phyloP scores from a whole-genome alignment of 768 basidiomycete genomes.

The Nevesoporus exiguus region DNA sequence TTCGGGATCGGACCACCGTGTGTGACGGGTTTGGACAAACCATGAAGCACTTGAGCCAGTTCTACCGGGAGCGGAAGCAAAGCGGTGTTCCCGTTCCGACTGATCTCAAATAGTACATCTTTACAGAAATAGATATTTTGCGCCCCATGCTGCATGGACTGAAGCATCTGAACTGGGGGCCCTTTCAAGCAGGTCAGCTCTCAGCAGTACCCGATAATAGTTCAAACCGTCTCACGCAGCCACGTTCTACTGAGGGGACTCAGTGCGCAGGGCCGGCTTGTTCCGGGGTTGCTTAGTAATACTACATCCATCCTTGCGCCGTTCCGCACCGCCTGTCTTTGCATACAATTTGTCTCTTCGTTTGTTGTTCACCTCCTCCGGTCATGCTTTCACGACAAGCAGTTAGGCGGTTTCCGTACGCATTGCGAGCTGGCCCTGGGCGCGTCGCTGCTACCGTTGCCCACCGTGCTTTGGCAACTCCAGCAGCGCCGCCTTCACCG shows the following conservation, averaged over 20 bases:
- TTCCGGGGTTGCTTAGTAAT: not conserved
- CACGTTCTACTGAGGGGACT: no score
- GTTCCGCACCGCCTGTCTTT: no score
- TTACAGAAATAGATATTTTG: no score
- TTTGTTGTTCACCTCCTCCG: not conserved
- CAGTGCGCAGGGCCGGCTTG: not conserved
- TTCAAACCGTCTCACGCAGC: no score
- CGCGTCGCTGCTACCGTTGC: constrained; percentile 16
- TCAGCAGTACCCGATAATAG: no score
- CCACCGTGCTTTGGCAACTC: constrained; percentile 44
- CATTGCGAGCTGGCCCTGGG: constrained; percentile 22
- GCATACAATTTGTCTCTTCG: not conserved
- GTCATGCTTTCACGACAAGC: constrained; percentile 40
- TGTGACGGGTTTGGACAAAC: constrained; percentile 69
- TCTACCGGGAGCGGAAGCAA: constrained; percentile 59
- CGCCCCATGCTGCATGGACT: no score
- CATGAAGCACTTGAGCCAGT: constrained; percentile 62
- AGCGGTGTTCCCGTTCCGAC: not conserved
- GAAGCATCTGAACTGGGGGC: no score
- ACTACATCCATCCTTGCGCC: not conserved
- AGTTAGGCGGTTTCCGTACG: constrained; percentile 34
- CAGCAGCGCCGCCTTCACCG: constrained; percentile 56
- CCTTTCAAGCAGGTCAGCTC: no score
- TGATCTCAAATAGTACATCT: no score
- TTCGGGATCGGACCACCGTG: constrained; percentile 57